Evolutionary conservation across 2,329 filamentous ascomycete genomes (phyloP), one percentile per base, ranked within the genome.

Genomic region (Fonsecaea monophora): DNA sequence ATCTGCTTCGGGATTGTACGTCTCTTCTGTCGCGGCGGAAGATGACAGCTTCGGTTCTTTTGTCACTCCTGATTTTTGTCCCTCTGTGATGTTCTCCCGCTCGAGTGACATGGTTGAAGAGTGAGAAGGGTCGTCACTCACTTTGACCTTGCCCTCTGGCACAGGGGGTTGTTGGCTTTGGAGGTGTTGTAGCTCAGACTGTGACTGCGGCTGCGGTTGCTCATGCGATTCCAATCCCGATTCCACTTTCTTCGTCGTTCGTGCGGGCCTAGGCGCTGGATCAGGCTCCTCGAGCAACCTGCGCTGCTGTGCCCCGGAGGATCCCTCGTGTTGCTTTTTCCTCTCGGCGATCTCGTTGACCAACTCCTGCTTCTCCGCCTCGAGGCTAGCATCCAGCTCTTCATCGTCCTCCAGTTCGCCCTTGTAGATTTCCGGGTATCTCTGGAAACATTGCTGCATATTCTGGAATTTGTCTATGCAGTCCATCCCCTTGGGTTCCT

Each of bases 371-470:
- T 81, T 73, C 62, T 77, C 72, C 10, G 76, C 73, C 40, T 75
- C 73, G 35, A 78, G 72, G 67, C 73, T 78, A 64, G 73, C 75
- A 64, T 80, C 77, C 42, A 82, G 81, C 54, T 88, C 86, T 38
- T 88, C 87, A 59, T 96, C 93, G 56, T 93, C 90, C 38, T 91
- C 89, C 18, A 97, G 84, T 78, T 98, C 94, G 53, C 90, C 86
- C 67, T 93, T 94, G 80, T 99, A 99, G 67, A 97, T 85, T 53
- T 98, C 95, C 21, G 95, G 95, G 79, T 97, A 91, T 77, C 89
- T 83, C 73, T 93, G 88, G 86, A 99, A 99, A 84, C 95, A 99
- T 75, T 94, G 90, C 83, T 98, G 95, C 95, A 99, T 99, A 74
- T 86, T 89, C 85, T 96, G 94, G 86, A 97, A 97, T 82, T 95